Base-by-base conservation (phyloP, 2,329 filamentous ascomycete genomes). In the Magnaporthiopsis poae region DNA sequence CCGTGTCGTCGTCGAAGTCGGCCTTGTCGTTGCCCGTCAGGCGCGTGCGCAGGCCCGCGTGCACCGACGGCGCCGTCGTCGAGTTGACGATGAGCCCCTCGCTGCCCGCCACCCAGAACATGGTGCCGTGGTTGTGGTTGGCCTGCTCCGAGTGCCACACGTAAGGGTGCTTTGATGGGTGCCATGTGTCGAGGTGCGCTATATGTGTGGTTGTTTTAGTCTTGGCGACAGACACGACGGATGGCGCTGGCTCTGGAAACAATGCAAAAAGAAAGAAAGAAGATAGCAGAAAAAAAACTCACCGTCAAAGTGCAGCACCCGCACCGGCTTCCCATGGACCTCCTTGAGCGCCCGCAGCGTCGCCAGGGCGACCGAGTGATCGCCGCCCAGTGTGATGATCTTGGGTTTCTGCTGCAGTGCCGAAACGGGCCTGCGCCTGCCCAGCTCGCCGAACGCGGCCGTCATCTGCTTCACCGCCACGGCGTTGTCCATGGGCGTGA, bases 21-120 rank as follows among this genome's bases (percentile, higher is more conserved):
- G 78, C 80, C 71, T 84, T 88, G 71, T 87, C 86, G 61, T 80
- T 78, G 60, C 88, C 88, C 0, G 85, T 87, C 5, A 96, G 81
- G 1, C 91, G 83, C 0, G 91, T 96, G 61, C 92, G 87, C 64
- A 96, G 80, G 1, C 92, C 92, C 0, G 91, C 92, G 75, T 96
- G 92, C 7, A 95, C 90, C 29, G 86, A 90, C 0, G 86, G 89
- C 12, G 87, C 85, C 11, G 84, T 85, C 31, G 65, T 88, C 18
- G 81, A 79, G 75, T 94, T 93, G 68, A 85, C 82, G 67, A 96
- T 88, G 33, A 96, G 79, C 0, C 90, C 91, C 75, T 96, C 92
- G 36, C 88, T 87, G 63, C 88, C 88, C 7, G 92, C 92, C 71
- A 94, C 84, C 89, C 91, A 94, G 82, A 96, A 96, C 88, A 96